Base-by-base conservation (phyloP, 2,329 filamentous ascomycete species). In the Magnaporthales sp. region DNA sequence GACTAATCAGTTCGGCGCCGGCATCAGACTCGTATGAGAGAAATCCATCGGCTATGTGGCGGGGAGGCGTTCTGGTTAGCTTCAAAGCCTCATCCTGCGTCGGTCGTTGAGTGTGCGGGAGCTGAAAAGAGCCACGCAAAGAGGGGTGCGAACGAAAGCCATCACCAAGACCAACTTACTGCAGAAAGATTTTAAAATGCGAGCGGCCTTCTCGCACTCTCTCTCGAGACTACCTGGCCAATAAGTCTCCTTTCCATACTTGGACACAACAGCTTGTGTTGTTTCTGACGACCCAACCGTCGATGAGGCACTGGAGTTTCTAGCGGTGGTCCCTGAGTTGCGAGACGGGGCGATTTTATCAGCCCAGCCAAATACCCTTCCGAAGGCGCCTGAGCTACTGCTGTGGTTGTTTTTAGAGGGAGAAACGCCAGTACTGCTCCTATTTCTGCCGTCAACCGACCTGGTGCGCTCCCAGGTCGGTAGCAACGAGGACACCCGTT, bases 171-270 rank as follows among this genome's bases (percentile, higher is more conserved):
- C n/a, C 13, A 10, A 66, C 75, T 63, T 68, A 80, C 77, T 89
- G 79, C 89, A 96, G 78, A 97, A 97, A 32, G 91, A 94, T 75
- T 92, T 90, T 65, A 97, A 78, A 69, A 97, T 97, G 67, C 92
- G 85, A 68, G 93, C 92, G 62, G 93, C 91, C 80, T 97, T 97
- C 78, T 97, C 92, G 77, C 90, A 91, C 81, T 97, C 93, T 71
- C 90, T 89, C 75, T 97, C 93, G 65, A 97, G 81, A 1, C 89
- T 90, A 32, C 91, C 90, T 3, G 75, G 75, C 75, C 75, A 76
- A 67, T 76, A 76, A 8, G 71, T 72, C 68, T 76, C 75, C 62
- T 73, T 72, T 65, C 70, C 72, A 67, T 70, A 73, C 61, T 72
- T 70, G 38, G 60, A 61, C 29, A 31, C 15, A 19, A 65, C 26